These are phyloP conservation scores for Yarrowia sp. DNA, from an alignment of 805 yeast species.

Conservation along the genomic window DNA sequence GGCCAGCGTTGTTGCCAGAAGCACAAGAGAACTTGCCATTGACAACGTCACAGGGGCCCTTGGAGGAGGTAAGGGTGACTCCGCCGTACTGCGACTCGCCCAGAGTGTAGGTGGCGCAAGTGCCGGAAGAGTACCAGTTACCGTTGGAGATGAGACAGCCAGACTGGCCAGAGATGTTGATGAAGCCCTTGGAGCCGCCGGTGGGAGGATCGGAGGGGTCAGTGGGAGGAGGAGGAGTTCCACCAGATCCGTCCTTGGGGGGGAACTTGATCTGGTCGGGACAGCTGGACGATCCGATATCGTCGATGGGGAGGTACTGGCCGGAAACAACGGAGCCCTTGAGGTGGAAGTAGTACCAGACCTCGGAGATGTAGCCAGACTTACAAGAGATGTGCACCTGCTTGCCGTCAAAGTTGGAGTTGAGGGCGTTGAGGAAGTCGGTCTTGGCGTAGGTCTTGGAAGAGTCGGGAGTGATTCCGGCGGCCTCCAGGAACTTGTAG, in stretches of 20 bases:
- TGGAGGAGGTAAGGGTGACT: slow-evolving; percentile 68
- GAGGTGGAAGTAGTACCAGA: slow-evolving; percentile 83
- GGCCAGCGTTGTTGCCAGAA: slow-evolving; percentile 54
- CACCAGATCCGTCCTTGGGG: slow-evolving; percentile 59
- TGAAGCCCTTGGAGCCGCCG: slow-evolving; percentile 54
- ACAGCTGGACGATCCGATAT: slow-evolving; percentile 62
- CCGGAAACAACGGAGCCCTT: slow-evolving; percentile 76
- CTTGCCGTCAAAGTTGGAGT: slow-evolving; percentile 55
- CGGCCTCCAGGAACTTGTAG: slow-evolving; percentile 65
- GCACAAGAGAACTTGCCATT: slow-evolving; percentile 51
- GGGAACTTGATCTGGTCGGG: slow-evolving; percentile 74
- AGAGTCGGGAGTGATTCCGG: slow-evolving; percentile 74
- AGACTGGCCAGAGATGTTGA: slow-evolving; percentile 58
- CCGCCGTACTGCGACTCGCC: slow-evolving; percentile 72
- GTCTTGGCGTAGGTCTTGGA: slow-evolving; percentile 61
- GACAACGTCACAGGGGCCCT: slow-evolving; percentile 69
- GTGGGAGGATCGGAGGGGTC: slow-evolving; percentile 46
- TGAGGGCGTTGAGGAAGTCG: slow-evolving; percentile 50
- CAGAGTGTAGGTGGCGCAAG: slow-evolving; percentile 80
- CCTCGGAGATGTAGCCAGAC: slow-evolving; percentile 60
- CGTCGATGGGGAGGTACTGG: slow-evolving; percentile 67
- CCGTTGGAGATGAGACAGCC: slow-evolving; percentile 91
- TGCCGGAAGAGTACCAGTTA: slow-evolving; percentile 77
- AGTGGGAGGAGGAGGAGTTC: slow-evolving; percentile 41
- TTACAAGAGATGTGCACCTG: slow-evolving; percentile 67